Base-by-base conservation (phyloP, 2,329 filamentous ascomycete species). In the Xylaria sp. region DNA sequence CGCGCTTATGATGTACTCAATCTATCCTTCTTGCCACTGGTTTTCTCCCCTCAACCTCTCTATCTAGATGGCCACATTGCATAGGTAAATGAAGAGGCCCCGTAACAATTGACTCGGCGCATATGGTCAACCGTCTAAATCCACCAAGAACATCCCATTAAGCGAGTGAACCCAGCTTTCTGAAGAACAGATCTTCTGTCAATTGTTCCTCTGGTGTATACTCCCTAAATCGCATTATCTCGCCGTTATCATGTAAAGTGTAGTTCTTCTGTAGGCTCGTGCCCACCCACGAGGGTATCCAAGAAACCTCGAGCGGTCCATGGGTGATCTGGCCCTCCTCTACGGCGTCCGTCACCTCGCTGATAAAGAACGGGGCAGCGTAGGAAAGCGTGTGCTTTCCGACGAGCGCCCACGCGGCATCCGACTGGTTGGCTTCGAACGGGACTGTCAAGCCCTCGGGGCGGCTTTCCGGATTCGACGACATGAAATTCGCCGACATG, bases 401-500 rank as follows among this genome's bases (percentile, higher is more conserved):
- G 20, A 69, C 57, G 16, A 56, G 50, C 2, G 67, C 65, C 65
- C 66, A 69, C 22, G 65, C 63, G 11, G 57, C 61, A 18, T 69
- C 66, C 1, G 65, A 47, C 44, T 67, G 66, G 19, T 58, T 45
- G 5, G 58, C 59, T 17, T 59, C 48, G 29, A 41, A 48, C 2
- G 59, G 60, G 22, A 61, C 67, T 0, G 68, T 63, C 1, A 69
- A 49, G 44, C 55, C 47, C 0, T 22, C 44, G 0, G 67, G 67
- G 1, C 67, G 65, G 49, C 66, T 58, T 42, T 63, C 61, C 13
- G 60, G 40, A 40, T 63, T 57, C 5, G 65, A 62, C 7, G 67
- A 66, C 22, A 66, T 63, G 45, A 66, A 64, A 18, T 62, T 69
- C 9, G 67, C 65, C 0, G 67, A 60, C 62, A 70, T 64, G 49